Evolutionary conservation across 371 early-diverging fungal species (phyloP).

Genomic region (Mortierella polycephala): DNA sequence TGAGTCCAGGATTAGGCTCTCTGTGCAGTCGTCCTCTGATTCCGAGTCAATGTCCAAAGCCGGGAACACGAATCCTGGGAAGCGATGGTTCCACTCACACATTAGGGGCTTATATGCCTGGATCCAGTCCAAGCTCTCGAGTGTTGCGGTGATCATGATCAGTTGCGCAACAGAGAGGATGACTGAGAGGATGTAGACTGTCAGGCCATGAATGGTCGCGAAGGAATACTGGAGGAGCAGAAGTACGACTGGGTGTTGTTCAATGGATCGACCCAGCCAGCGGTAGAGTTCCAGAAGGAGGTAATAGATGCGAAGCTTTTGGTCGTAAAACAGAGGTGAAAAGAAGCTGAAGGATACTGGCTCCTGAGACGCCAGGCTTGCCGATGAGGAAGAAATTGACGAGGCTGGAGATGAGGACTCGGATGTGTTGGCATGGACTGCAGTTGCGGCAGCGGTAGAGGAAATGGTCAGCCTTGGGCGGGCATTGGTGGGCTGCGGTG

Average conservation of each 20-base stretch:
- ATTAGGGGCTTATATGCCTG: conserved; percentile 34
- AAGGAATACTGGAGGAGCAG: conserved; percentile 42
- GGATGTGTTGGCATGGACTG: conserved; percentile 22
- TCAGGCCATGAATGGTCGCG: conserved; percentile 37
- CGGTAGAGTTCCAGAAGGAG: conserved; percentile 18
- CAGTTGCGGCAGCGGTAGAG: neutral
- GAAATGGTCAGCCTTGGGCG: conserved; percentile 9
- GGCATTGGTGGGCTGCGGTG: neutral
- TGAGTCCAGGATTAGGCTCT: neutral
- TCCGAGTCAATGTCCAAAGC: conserved; percentile 40
- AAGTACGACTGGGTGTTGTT: conserved; percentile 24
- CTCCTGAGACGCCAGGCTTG: conserved; percentile 1
- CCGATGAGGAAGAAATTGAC: conserved; percentile 24
- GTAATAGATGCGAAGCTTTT: conserved; percentile 39
- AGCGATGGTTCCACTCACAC: conserved; percentile 38
- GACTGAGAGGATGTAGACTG: conserved; percentile 40
- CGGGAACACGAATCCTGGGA: conserved; percentile 50
- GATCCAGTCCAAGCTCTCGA: conserved; percentile 50
- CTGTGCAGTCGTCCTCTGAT: neutral
- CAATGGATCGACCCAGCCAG: conserved; percentile 16
- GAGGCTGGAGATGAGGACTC: conserved; percentile 20
- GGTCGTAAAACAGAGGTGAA: conserved; percentile 47
- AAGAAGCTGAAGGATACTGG: conserved; percentile 33
- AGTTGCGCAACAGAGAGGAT: conserved; percentile 42
- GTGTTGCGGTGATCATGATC: conserved; percentile 38